A percentile compares a stretch with the other conserved stretches of the same genome.
phyloP scores from a whole-genome alignment of 2,329 filamentous ascomycete genomes.

The Pestalotiopsis fici region DNA sequence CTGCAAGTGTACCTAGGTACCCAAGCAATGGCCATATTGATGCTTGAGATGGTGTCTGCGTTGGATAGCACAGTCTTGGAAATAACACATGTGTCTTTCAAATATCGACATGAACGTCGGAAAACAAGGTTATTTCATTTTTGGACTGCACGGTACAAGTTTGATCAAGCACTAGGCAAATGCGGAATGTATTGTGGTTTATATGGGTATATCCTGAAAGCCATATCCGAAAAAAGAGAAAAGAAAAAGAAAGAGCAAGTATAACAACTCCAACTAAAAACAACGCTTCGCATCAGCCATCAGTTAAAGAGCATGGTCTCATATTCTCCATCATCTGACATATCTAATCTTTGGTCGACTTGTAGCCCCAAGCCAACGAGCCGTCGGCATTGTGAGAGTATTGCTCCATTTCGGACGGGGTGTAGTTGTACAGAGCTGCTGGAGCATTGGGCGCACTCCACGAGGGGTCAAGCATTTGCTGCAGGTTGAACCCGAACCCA shows the following conservation, averaged over 20 bases:
- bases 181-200: background rate
- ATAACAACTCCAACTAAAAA: background rate
- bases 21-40: too few relatives aligned
- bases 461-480: conserved; percentile 10
- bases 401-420: background rate
- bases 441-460: conserved; percentile 10
- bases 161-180: background rate
- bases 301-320: background rate
- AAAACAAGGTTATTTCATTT: too few relatives aligned
- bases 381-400: background rate
- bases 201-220: background rate
- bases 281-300: background rate
- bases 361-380: background rate
- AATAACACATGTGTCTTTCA: too few relatives aligned
- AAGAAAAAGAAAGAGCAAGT: background rate
- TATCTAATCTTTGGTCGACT: background rate
- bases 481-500: conserved; percentile 11
- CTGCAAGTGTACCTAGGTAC: too few relatives aligned
- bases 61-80: too few relatives aligned
- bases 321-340: background rate
- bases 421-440: conserved; percentile 9
- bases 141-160: too few relatives aligned
- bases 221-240: background rate
- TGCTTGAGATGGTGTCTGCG: too few relatives aligned
- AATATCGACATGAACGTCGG: too few relatives aligned